A percentile compares a stretch with the other conserved stretches of the same genome.
phyloP scores from a whole-genome alignment of 2,329 filamentous ascomycete genomes.

The Juglanconis juglandina region DNA sequence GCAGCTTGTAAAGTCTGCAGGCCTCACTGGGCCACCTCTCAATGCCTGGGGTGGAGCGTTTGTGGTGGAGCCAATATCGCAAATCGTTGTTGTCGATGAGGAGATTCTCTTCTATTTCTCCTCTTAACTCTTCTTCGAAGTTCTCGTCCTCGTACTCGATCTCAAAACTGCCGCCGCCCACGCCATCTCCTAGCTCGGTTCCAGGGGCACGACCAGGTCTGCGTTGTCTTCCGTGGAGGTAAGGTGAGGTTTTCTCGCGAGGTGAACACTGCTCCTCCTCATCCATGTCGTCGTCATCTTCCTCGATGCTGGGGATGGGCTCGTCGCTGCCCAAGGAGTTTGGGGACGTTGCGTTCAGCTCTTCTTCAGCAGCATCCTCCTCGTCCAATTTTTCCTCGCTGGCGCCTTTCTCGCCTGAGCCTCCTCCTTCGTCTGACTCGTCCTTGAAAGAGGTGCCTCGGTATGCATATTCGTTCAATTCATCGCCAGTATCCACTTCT shows the following conservation, averaged over 20 bases:
- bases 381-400: background rate
- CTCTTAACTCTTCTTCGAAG: slow-evolving; percentile 11
- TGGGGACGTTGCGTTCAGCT: background rate
- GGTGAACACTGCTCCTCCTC: background rate
- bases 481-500: background rate
- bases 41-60: slow-evolving; percentile 17
- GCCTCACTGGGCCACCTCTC: slow-evolving; percentile 30
- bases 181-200: background rate
- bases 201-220: background rate
- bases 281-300: slow-evolving; percentile 1
- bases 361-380: background rate
- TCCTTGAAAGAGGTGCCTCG: background rate
- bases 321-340: slow-evolving; percentile 29
- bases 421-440: background rate
- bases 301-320: slow-evolving; percentile 44
- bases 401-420: background rate
- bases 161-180: background rate
- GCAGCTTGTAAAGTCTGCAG: slow-evolving; percentile 29
- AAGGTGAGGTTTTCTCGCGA: background rate
- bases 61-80: slow-evolving; percentile 6
- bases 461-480: background rate
- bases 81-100: background rate
- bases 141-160: slow-evolving; percentile 9
- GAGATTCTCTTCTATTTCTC: background rate
- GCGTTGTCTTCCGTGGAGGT: background rate